phyloP scores from a whole-genome alignment of 768 basidiomycete genomes.

The Amanita molliuscula region DNA sequence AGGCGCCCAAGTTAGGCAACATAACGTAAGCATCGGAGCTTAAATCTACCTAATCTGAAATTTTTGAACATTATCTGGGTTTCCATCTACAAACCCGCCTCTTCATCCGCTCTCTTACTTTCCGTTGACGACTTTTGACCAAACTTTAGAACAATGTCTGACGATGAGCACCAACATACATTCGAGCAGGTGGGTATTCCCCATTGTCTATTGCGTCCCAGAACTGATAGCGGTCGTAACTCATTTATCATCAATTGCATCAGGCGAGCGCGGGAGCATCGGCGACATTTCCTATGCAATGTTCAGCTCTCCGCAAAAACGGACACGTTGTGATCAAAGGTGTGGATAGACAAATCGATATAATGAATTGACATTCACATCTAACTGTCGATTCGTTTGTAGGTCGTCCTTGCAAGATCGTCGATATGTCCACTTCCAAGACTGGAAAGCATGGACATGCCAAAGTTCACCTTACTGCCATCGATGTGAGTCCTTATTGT shows the following conservation, averaged over 20 bases:
- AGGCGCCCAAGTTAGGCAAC: not conserved
- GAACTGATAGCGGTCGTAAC: not conserved
- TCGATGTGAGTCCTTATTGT: conserved; percentile 61
- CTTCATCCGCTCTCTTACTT: conserved; percentile 11
- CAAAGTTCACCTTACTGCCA: conserved; percentile 95
- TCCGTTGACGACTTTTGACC: conserved; percentile 4
- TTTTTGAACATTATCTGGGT: conserved; percentile 14
- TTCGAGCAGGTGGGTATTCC: conserved; percentile 62
- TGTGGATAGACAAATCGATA: conserved; percentile 15
- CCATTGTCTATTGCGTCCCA: not conserved
- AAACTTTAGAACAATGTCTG: conserved; percentile 50
- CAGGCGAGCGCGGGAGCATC: conserved; percentile 72
- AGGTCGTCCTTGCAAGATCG: conserved; percentile 96
- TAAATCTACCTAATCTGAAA: conserved; percentile 23
- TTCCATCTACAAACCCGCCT: conserved; percentile 11
- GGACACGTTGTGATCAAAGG: conserved; percentile 96
- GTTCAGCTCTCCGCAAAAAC: conserved; percentile 91
- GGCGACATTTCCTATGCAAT: conserved; percentile 80
- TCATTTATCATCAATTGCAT: conserved; percentile 8
- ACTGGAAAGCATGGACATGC: conserved; percentile 99
- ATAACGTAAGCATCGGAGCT: conserved; percentile 22
- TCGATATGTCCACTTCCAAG: conserved; percentile 99
- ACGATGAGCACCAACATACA: conserved; percentile 79
- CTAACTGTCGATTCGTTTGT: conserved; percentile 4
- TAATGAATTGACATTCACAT: not conserved